Percentiles rank a stretch among this genome's conserved stretches.
Conservation (phyloP, 805 yeast genomes). For the Metschnikowia amazonensis region DNA sequence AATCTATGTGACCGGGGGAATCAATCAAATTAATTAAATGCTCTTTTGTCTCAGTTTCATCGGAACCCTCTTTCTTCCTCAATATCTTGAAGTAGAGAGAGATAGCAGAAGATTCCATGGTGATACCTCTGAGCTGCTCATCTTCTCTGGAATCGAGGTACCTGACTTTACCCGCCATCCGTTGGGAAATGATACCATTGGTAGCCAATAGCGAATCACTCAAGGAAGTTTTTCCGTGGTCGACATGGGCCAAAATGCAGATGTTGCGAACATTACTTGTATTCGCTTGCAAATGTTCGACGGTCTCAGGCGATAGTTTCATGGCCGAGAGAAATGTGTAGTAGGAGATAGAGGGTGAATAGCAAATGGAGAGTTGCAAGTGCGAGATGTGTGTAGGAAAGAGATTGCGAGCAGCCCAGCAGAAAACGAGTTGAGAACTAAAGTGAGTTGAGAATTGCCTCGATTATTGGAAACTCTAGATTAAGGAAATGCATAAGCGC, state of each 20-base stretch:
- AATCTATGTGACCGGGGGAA: conserved; percentile 99
- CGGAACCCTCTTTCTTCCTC: conserved; percentile 30
- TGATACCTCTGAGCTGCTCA: conserved; percentile 93
- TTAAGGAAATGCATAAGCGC: no score
- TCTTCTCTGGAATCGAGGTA: conserved; percentile 92
- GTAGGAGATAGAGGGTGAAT: neutral
- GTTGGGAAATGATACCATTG: conserved; percentile 91
- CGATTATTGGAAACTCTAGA: no score
- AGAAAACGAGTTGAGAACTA: neutral
- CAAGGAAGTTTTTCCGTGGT: conserved; percentile 95
- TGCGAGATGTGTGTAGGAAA: conserved; percentile 2
- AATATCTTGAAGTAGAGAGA: conserved; percentile 83
- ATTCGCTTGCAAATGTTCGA: conserved; percentile 63
- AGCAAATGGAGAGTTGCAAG: neutral
- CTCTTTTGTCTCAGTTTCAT: conserved; percentile 52
- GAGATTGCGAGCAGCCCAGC: neutral
- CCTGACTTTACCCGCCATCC: conserved; percentile 92
- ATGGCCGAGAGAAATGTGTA: conserved; percentile 20
- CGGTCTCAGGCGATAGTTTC: conserved; percentile 61
- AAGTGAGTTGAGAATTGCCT: neutral
- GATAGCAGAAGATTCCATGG: conserved; percentile 96
- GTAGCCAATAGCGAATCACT: conserved; percentile 91
- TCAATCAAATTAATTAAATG: conserved; percentile 88
- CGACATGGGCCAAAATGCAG: conserved; percentile 96
- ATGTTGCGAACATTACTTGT: conserved; percentile 77